Percentiles rank a stretch among this genome's conserved stretches.
phyloP scores from a whole-genome alignment of 1,139 yeast genomes.

The Candida smagusa region DNA sequence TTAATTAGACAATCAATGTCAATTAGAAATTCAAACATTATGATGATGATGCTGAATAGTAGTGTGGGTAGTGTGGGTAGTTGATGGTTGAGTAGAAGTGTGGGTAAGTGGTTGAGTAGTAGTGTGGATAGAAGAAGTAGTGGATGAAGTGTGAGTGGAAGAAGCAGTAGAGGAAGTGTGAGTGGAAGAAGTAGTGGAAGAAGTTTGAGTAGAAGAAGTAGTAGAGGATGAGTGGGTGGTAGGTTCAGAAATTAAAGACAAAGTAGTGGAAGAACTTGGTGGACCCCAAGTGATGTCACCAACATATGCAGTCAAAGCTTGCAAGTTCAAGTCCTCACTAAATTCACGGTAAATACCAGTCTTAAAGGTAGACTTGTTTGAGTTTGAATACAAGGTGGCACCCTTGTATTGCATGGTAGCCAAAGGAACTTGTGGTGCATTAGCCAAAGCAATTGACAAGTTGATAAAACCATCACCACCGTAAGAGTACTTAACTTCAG shows the following conservation, averaged over 20 bases:
- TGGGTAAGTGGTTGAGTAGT: too few relatives aligned
- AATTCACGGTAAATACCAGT: not conserved
- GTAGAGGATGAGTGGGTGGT: too few relatives aligned
- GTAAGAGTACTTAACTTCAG: not conserved
- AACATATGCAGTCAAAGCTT: not conserved
- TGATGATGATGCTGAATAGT: too few relatives aligned
- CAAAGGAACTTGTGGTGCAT: not conserved
- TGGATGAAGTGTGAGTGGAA: too few relatives aligned
- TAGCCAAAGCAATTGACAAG: not conserved
- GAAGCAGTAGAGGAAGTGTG: too few relatives aligned
- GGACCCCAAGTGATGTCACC: not conserved
- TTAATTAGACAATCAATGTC: not conserved
- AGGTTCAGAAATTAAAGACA: too few relatives aligned
- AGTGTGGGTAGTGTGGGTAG: too few relatives aligned
- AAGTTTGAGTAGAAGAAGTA: too few relatives aligned
- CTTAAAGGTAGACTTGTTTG: not conserved
- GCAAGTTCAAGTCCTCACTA: not conserved
- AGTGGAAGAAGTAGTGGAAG: too few relatives aligned
- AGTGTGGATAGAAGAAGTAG: too few relatives aligned
- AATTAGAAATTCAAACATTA: not conserved
- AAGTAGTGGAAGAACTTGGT: too few relatives aligned
- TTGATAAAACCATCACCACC: not conserved
- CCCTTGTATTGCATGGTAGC: not conserved
- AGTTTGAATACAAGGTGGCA: not conserved
- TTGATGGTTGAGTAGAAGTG: too few relatives aligned